These are phyloP conservation scores for Teratosphaeria viscida DNA, from an alignment of 2,329 filamentous ascomycete genomes.

Conservation along the genomic window DNA sequence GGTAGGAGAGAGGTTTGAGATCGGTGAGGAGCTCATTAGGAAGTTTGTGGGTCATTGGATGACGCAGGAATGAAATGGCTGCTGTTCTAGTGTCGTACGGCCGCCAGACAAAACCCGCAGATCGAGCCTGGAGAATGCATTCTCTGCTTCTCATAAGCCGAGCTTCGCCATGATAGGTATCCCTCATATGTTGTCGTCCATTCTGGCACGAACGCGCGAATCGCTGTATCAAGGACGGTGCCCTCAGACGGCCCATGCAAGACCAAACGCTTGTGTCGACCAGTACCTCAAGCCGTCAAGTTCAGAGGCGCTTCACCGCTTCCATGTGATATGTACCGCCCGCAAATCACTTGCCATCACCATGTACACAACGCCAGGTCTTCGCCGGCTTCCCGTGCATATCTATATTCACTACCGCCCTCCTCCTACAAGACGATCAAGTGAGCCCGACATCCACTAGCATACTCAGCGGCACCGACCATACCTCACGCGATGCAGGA, in stretches of 20 bases:
- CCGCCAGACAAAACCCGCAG: too few species aligned
- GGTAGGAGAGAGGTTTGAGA: neutral
- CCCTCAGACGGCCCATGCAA: too few species aligned
- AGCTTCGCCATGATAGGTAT: neutral
- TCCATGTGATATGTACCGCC: neutral
- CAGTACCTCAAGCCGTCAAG: too few species aligned
- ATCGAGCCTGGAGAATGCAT: too few species aligned
- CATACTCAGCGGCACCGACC: neutral
- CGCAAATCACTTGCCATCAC: neutral
- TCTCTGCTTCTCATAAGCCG: too few species aligned
- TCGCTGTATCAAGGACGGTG: too few species aligned
- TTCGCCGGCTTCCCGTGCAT: neutral
- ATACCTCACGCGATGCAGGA: neutral
- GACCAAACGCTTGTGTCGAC: too few species aligned
- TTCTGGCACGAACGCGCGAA: too few species aligned
- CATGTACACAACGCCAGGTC: slow-evolving; percentile 1
- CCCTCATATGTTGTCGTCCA: neutral
- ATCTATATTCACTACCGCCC: too few species aligned
- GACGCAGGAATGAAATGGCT: neutral
- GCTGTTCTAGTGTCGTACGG: neutral
- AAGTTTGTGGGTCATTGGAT: neutral
- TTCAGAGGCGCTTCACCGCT: neutral
- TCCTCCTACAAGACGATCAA: too few species aligned
- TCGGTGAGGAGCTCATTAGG: neutral
- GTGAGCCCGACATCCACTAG: too few species aligned